Percentiles rank a stretch among this genome's conserved stretches.
Conservation (phyloP, 371 early-diverging fungal genomes). For the Haplosporangium sp. region DNA sequence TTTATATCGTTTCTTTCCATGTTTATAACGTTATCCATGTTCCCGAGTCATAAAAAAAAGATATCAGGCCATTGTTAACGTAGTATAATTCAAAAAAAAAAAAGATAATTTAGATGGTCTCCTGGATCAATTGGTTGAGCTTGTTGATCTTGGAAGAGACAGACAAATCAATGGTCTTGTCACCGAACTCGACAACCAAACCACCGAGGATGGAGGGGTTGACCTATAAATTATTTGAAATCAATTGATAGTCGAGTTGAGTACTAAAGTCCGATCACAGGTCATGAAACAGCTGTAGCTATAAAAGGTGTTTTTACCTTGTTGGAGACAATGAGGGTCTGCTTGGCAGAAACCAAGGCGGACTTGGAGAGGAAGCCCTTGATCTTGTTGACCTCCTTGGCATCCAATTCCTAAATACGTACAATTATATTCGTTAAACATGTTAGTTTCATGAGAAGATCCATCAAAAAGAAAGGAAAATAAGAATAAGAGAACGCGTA, state of each 20-base stretch:
- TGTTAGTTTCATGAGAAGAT: neutral
- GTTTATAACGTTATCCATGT: conserved; percentile 10
- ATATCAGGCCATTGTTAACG: neutral
- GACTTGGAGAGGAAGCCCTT: conserved; percentile 74
- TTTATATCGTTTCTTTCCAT: conserved; percentile 17
- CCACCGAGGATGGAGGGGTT: conserved; percentile 96
- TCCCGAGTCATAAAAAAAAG: neutral
- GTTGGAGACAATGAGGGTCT: conserved; percentile 86
- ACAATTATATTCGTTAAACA: neutral
- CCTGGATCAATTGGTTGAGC: conserved; percentile 88
- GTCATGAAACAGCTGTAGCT: neutral
- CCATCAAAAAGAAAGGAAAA: neutral
- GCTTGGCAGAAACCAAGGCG: conserved; percentile 68
- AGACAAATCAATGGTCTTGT: conserved; percentile 98
- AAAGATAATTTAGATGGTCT: conserved; percentile 36
- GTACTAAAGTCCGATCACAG: neutral
- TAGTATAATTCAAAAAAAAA: neutral
- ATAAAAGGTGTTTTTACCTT: conserved; percentile 67
- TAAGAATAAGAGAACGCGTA: neutral
- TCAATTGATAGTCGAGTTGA: neutral
- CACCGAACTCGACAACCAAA: conserved; percentile 96
- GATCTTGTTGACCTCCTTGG: conserved; percentile 70
- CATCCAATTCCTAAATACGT: conserved; percentile 58
- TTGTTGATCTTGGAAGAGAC: conserved; percentile 94
- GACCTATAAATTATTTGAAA: conserved; percentile 59